Conservation (phyloP, 805 yeast genomes). For the Candida gorgasii region DNA sequence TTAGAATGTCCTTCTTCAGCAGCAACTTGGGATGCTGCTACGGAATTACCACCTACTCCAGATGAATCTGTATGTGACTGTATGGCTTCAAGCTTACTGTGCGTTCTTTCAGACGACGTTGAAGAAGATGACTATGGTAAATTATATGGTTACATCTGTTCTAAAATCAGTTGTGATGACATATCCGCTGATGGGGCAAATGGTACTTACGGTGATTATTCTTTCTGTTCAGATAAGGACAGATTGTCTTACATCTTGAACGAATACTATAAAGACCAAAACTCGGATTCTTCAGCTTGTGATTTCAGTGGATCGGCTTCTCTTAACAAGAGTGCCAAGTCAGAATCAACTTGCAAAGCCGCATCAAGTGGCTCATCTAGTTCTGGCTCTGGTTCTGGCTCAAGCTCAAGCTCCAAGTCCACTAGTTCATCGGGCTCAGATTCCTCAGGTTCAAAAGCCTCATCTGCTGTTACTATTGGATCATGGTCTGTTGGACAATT, state of each 20-base stretch:
- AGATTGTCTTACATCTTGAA: slow-evolving; percentile 65
- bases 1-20: slow-evolving; percentile 72
- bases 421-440: slow-evolving; percentile 25
- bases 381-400: slow-evolving; percentile 23
- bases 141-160: slow-evolving; percentile 61
- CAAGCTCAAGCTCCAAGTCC: slow-evolving; percentile 20
- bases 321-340: slow-evolving; percentile 28
- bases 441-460: slow-evolving; percentile 23
- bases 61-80: slow-evolving; percentile 64
- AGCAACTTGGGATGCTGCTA: slow-evolving; percentile 62
- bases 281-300: slow-evolving; percentile 52
- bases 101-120: slow-evolving; percentile 63
- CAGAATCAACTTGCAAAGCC: slow-evolving; percentile 33
- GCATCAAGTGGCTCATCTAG: slow-evolving; percentile 13
- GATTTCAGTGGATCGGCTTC: slow-evolving; percentile 71
- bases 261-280: slow-evolving; percentile 56
- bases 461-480: slow-evolving; percentile 21
- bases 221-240: slow-evolving; percentile 69
- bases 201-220: slow-evolving; percentile 71
- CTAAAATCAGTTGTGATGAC: slow-evolving; percentile 54
- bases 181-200: slow-evolving; percentile 61
- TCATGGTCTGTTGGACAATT: slow-evolving; percentile 32
- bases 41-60: slow-evolving; percentile 80
- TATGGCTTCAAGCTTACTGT: slow-evolving; percentile 51
- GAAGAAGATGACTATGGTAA: slow-evolving; percentile 57